A percentile compares a stretch with the other conserved stretches of the same genome.
phyloP scores from a whole-genome alignment of 495 filamentous ascomycete genomes.

The Penicillium waksmanii region DNA sequence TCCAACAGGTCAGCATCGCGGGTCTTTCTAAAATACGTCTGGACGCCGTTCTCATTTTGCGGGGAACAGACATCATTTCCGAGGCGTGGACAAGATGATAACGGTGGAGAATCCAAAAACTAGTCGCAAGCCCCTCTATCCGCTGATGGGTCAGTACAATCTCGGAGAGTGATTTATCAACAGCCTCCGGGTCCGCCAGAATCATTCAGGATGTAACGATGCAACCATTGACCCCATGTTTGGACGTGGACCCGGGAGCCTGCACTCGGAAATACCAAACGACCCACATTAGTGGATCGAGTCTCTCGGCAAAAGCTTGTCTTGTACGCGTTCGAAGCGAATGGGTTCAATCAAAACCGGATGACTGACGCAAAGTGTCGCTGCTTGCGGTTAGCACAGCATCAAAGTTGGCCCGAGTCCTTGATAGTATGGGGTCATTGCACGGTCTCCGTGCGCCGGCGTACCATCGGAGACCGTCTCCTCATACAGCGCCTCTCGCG shows the following conservation, averaged over 20 bases:
- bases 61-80: conserved; percentile 3
- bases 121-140: background rate
- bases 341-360: background rate
- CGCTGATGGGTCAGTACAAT: background rate
- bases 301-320: conserved; percentile 17
- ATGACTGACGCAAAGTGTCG: background rate
- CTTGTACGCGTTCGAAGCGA: conserved; percentile 11
- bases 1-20: background rate
- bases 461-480: background rate
- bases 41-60: background rate
- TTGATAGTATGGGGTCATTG: background rate
- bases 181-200: background rate
- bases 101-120: background rate
- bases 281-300: conserved; percentile 8
- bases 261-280: background rate
- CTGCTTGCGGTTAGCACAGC: conserved; percentile 1
- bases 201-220: conserved; percentile 1
- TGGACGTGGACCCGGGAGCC: conserved; percentile 4
- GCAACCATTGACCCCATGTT: background rate
- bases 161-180: background rate
- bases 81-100: background rate
- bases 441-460: background rate
- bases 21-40: background rate
- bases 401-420: background rate
- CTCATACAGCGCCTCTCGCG: background rate